A percentile compares a stretch with the other conserved stretches of the same genome.
Evolutionary conservation across 2,329 filamentous ascomycete genomes (phyloP).

Genomic region (Botryotinia convoluta): DNA sequence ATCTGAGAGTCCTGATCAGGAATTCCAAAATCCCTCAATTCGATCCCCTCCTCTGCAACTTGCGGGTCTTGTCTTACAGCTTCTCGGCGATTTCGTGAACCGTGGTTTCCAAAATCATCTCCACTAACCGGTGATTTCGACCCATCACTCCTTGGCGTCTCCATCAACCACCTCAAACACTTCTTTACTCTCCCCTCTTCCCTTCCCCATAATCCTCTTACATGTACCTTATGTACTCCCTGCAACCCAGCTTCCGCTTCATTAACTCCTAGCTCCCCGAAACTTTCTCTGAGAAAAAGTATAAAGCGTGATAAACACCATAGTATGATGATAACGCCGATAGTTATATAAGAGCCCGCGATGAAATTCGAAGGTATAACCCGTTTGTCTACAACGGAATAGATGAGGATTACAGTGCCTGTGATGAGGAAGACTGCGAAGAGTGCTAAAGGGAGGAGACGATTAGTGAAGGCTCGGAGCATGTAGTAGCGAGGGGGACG

Average conservation of each 20-base stretch:
- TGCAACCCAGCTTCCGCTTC: not conserved
- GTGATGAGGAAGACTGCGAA: not conserved
- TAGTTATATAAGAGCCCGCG: not conserved
- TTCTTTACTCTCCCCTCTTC: not conserved
- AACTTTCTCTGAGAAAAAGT: not conserved
- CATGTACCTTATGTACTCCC: fast-evolving
- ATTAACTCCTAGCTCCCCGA: not conserved
- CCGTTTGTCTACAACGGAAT: not conserved
- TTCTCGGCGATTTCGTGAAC: no score
- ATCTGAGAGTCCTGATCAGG: not conserved
- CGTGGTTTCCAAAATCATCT: not conserved
- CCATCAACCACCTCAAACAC: not conserved
- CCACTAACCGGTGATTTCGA: not conserved
- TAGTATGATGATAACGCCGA: not conserved
- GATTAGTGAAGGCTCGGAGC: not conserved
- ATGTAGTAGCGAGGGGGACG: not conserved
- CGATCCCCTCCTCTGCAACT: not conserved
- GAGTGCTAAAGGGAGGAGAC: not conserved
- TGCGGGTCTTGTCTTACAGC: not conserved
- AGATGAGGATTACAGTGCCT: not conserved
- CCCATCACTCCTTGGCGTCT: not conserved
- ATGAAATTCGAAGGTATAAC: not conserved
- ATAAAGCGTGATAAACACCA: not conserved
- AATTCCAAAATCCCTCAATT: not conserved
- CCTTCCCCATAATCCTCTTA: not conserved